phyloP scores from a whole-genome alignment of 2,329 filamentous ascomycete genomes.

The Beauveria asiatica region DNA sequence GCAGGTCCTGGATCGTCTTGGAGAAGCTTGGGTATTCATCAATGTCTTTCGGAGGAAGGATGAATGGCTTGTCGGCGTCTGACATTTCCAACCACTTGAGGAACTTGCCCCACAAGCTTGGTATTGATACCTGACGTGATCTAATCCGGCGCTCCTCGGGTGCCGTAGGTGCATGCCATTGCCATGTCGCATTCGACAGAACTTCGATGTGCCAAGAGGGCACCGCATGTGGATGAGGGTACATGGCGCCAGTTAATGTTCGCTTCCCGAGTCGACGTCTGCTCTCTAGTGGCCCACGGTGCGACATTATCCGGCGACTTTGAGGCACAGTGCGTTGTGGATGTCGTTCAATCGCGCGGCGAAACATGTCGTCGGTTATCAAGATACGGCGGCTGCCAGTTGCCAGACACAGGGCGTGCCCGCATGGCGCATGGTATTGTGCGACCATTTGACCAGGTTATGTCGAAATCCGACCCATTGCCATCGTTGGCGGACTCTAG shows the following conservation, averaged over 20 bases:
- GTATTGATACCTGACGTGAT: constrained; percentile 14
- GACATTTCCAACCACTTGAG: constrained; percentile 22
- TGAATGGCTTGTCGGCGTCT: constrained; percentile 16
- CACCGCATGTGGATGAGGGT: constrained; percentile 27
- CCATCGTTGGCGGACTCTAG: background rate
- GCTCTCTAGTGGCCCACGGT: constrained; percentile 47
- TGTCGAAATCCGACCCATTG: background rate
- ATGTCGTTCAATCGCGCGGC: constrained; percentile 24
- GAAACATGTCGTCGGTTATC: constrained; percentile 26
- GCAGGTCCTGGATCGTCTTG: background rate
- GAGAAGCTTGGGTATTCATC: background rate
- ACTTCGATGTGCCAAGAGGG: constrained; percentile 40
- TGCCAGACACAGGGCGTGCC: constrained; percentile 16
- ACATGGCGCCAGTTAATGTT: constrained; percentile 43
- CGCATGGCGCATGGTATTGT: constrained; percentile 21
- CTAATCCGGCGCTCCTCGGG: constrained; percentile 20
- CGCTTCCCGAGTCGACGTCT: constrained; percentile 44
- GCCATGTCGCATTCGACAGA: constrained; percentile 38
- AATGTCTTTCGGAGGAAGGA: constrained; percentile 10
- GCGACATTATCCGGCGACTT: constrained; percentile 29
- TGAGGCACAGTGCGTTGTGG: constrained; percentile 15
- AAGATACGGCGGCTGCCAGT: constrained; percentile 20
- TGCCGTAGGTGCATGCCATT: constrained; percentile 41
- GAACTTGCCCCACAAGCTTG: constrained; percentile 19
- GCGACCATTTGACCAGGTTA: constrained; percentile 20